Conservation (phyloP, 306 rosid species). For the Inga oerstediana region DNA sequence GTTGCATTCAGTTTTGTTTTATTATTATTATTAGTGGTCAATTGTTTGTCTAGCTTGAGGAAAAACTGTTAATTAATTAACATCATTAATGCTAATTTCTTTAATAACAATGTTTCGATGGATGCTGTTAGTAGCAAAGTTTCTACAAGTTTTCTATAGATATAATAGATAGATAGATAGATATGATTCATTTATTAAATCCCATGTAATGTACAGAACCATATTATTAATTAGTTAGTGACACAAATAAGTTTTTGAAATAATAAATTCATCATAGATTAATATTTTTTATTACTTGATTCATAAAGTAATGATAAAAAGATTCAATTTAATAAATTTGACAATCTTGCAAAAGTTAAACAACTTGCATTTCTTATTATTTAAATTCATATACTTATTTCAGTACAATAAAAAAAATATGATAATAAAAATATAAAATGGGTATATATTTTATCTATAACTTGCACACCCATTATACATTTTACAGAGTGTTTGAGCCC, state of each 20-base stretch:
- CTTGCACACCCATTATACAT: no score
- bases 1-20: no score
- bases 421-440: neutral
- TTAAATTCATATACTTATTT: neutral
- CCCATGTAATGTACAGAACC: neutral
- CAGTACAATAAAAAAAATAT: neutral
- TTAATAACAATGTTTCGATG: no score
- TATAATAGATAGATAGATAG: no score
- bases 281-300: neutral
- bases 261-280: neutral
- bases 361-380: neutral
- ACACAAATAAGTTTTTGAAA: neutral
- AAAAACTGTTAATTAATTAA: no score
- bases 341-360: neutral
- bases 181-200: no score
- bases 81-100: no score
- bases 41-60: no score
- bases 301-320: neutral
- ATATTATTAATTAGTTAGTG: neutral
- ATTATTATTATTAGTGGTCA: no score
- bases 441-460: neutral
- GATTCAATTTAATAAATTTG: neutral
- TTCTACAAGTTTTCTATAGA: no score
- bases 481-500: no score
- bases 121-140: no score